Evolutionary conservation across 176 grass and related monocot species (phyloP).

Genomic region (Poa annua): DNA sequence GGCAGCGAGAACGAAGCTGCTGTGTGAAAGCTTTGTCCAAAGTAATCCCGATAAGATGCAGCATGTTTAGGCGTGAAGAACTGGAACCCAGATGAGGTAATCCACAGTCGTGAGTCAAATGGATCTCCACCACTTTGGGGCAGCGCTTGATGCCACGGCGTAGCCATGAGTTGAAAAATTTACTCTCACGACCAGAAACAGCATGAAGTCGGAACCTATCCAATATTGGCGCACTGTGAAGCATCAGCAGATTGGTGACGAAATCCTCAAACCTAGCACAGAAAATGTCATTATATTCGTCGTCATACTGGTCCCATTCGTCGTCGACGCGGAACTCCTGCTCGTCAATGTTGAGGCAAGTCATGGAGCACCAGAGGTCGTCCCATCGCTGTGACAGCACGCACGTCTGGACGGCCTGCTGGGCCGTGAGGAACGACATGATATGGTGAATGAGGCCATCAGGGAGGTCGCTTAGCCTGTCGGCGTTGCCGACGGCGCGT

Average conservation of each 20-base stretch:
- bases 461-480: constrained; percentile 4
- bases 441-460: not conserved
- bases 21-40: not conserved
- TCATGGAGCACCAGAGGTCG: constrained; percentile 6
- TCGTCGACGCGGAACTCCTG: not conserved
- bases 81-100: not conserved
- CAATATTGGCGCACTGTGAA: not conserved
- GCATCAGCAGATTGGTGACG: not conserved
- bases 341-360: not conserved
- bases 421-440: constrained; percentile 9
- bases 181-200: not conserved
- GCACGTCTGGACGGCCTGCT: not conserved
- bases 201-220: not conserved
- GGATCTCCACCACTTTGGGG: constrained; percentile 1
- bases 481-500: not conserved
- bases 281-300: not conserved
- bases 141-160: constrained; percentile 6
- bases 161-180: not conserved
- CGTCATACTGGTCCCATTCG: too few relatives aligned
- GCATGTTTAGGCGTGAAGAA: not conserved
- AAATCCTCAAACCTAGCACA: not conserved
- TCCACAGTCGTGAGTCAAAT: not conserved
- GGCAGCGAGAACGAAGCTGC: constrained; percentile 13
- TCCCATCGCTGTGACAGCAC: not conserved
- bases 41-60: not conserved